phyloP scores from a whole-genome alignment of 106 monocot species.

The Dioscorea alata region DNA sequence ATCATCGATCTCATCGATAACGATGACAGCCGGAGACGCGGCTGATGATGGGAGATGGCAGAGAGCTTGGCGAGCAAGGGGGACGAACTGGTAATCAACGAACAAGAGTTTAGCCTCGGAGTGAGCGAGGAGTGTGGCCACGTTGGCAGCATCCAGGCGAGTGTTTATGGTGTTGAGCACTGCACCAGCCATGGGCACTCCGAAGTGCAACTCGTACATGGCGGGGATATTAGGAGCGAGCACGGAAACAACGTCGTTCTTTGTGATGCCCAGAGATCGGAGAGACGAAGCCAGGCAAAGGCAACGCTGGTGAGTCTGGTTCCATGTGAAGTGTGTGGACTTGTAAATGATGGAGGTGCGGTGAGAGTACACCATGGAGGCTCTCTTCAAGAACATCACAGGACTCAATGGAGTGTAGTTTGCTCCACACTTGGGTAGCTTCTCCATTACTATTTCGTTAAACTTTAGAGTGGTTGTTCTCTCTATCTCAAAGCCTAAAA shows the following conservation, averaged over 20 bases:
- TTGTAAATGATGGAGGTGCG: conserved; percentile 1
- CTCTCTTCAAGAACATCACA: not conserved
- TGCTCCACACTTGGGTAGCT: conserved; percentile 3
- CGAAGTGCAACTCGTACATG: conserved; percentile 9
- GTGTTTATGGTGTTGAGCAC: conserved; percentile 11
- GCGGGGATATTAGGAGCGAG: conserved; percentile 1
- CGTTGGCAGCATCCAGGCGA: not conserved
- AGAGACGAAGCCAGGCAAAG: conserved; percentile 2
- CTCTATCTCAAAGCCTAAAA: too few species aligned
- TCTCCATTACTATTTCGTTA: too few species aligned
- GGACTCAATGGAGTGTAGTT: conserved; percentile 1
- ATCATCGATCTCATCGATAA: conserved; percentile 3
- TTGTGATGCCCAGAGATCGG: conserved; percentile 3
- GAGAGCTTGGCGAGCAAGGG: conserved; percentile 3
- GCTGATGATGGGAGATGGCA: not conserved
- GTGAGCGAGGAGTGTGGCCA: conserved; percentile 4
- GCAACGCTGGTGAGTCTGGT: conserved; percentile 4
- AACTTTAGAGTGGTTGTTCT: too few species aligned
- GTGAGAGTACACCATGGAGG: not conserved
- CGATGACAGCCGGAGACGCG: not conserved
- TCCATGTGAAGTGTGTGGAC: not conserved
- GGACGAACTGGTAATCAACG: conserved; percentile 7
- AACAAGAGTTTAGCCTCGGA: conserved; percentile 2
- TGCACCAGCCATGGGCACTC: conserved; percentile 4
- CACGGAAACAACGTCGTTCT: conserved; percentile 5